Evolutionary conservation across 225 moss, liverwort and hornwort genomes (phyloP), one percentile per base, ranked within the genome.

Genomic region (Bryoerythrophyllum caledonicum): DNA sequence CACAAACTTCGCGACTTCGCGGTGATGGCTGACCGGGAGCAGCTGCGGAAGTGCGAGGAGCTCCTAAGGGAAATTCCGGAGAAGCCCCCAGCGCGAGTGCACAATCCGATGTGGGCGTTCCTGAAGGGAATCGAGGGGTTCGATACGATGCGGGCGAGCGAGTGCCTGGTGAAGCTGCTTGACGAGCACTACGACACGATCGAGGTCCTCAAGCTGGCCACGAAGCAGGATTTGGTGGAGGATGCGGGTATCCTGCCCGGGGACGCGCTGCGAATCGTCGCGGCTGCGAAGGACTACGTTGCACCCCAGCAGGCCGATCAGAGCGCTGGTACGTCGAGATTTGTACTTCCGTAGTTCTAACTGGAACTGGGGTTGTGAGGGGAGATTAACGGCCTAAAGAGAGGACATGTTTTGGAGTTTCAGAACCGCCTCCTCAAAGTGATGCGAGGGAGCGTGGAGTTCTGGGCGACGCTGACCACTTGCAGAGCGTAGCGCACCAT

Each of bases 231-330:
- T 30, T 68, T 83, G 79, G 63, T 80, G 30, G 76, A 80, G 41
- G 83, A 83, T 40, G 76, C 80, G 12, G 76, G 76, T 20, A 80
- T 80, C 34, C 76, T 73, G 30, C 80, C 83, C 0, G 80, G 80
- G 26, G 80, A 80, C 58, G 80, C 83, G 30, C 76, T 83, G 7
- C 62, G 79, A 17, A 83, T 80, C 25, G 63, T 80, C 6, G 57
- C 63, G 63, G 76, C 76, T 59, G 76, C 20, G 17, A 77, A 23
- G 30, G 59, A 68, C 0, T 83, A 80, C 11, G 65, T 51, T 16
- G 20, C 55, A 17, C 74, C 71, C 37, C 44, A 57, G 56, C 63
- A 62, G 14, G 58, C 46, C 16, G 46, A 67, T 55, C 62, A 26
- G 37, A 37, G 17, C 65, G 20, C 52, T 12, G 75, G 83, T 83